Percentiles rank a stretch among this genome's conserved stretches.
Conservation (phyloP, 331 rosid genomes). For the Acacia pycnantha region DNA sequence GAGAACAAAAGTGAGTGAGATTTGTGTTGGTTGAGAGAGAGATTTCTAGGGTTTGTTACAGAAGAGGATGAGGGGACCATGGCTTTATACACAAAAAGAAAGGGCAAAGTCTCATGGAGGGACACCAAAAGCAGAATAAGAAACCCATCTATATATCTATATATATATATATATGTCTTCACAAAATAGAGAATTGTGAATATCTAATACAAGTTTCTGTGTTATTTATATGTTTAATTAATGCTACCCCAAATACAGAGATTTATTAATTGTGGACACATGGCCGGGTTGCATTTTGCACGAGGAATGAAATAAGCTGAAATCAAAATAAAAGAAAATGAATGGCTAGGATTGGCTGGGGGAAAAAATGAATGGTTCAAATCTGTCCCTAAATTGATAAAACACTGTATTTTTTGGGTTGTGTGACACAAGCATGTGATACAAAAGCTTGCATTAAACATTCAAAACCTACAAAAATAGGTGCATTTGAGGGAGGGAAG, state of each 20-base stretch:
- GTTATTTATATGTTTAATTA: neutral
- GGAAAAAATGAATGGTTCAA: neutral
- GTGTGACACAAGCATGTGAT: neutral
- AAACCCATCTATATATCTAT: too few species aligned
- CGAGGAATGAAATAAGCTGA: neutral
- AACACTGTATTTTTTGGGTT: neutral
- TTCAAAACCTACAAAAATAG: neutral
- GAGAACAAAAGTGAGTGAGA: neutral
- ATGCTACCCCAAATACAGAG: neutral
- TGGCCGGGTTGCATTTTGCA: neutral
- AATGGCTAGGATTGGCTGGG: neutral
- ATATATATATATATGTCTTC: neutral
- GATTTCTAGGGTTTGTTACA: neutral
- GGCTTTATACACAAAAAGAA: slow-evolving; percentile 37
- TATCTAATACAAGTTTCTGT: neutral
- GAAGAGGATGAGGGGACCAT: slow-evolving; percentile 29
- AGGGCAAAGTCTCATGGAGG: slow-evolving; percentile 1
- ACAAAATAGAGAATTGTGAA: neutral
- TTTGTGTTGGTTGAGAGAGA: neutral
- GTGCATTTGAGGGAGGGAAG: neutral
- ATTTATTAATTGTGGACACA: neutral
- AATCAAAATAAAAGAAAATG: neutral
- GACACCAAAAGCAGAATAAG: slow-evolving; percentile 37
- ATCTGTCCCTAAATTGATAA: neutral
- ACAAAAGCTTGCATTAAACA: neutral